phyloP scores from a whole-genome alignment of 2,329 filamentous ascomycete genomes.

The Fusarium brevicatenulatum region DNA sequence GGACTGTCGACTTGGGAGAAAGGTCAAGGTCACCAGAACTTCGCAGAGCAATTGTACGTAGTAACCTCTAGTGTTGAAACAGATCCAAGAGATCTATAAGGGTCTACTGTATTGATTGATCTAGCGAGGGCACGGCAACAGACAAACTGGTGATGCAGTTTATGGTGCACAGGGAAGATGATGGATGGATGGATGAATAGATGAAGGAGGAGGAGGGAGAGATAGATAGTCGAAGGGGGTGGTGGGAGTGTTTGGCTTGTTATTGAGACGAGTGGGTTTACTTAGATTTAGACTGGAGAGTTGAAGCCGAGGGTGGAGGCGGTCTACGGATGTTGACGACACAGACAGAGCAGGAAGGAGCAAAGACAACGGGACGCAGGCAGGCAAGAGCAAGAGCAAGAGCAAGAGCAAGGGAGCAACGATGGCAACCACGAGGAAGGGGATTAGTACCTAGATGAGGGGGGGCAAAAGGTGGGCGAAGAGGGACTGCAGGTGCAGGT shows the following conservation, averaged over 20 bases:
- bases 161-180: constrained; percentile 11
- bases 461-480: constrained; percentile 39
- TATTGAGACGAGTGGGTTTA: constrained; percentile 35
- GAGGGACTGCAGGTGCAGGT: constrained; percentile 22
- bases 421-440: constrained; percentile 34
- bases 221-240: constrained; percentile 29
- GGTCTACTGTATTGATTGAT: constrained; percentile 25
- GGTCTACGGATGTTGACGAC: constrained; percentile 44
- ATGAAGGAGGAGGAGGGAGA: constrained; percentile 24
- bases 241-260: constrained; percentile 36
- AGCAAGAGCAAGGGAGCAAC: constrained; percentile 38
- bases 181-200: not conserved
- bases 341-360: constrained; percentile 25
- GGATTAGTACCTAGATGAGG: constrained; percentile 27
- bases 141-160: constrained; percentile 5
- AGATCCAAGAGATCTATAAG: constrained; percentile 32
- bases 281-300: constrained; percentile 27
- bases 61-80: constrained; percentile 26
- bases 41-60: constrained; percentile 31
- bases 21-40: constrained; percentile 24
- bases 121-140: constrained; percentile 24
- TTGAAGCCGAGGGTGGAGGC: constrained; percentile 39
- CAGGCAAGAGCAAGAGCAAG: constrained; percentile 35
- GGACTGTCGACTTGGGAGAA: constrained; percentile 31
- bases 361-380: not conserved